Conservation (phyloP, 306 rosid genomes). For the Cicer chorassanicum region DNA sequence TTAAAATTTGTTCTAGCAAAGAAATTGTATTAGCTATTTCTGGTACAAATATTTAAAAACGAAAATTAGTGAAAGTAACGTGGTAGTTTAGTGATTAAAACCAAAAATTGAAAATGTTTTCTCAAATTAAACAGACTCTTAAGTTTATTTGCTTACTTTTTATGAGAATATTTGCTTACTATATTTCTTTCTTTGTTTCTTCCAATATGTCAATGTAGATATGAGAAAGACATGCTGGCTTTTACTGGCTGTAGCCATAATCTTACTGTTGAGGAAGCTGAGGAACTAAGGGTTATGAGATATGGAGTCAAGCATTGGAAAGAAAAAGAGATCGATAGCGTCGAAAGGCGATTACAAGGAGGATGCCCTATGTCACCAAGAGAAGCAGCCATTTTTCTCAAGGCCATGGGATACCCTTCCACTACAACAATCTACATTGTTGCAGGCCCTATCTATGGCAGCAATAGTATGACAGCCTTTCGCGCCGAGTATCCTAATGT, state of each 20-base stretch:
- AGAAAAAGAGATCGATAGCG: constrained; percentile 89
- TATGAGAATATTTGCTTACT: not conserved
- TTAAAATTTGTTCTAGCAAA: too few relatives aligned
- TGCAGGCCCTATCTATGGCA: constrained; percentile 93
- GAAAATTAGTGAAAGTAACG: too few relatives aligned
- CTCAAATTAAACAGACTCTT: not conserved
- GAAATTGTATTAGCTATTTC: too few relatives aligned
- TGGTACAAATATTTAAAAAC: too few relatives aligned
- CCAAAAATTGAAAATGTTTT: too few relatives aligned
- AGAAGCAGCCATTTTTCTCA: constrained; percentile 92
- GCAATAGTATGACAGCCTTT: constrained; percentile 73
- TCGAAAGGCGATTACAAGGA: constrained; percentile 71
- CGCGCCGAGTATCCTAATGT: constrained; percentile 76
- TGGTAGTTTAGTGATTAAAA: too few relatives aligned
- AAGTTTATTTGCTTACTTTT: not conserved
- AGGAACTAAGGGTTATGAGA: constrained; percentile 83
- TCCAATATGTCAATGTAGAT: constrained; percentile 55
- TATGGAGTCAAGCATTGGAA: constrained; percentile 95
- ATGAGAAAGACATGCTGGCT: constrained; percentile 99
- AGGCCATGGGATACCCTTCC: constrained; percentile 97
- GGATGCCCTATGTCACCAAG: constrained; percentile 99
- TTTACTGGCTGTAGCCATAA: constrained; percentile 98
- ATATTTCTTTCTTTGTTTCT: not conserved
- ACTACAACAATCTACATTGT: constrained; percentile 93
- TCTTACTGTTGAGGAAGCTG: constrained; percentile 72